These are phyloP conservation scores for Malus fusca DNA, from an alignment of 306 rosid genomes.

Conservation along the genomic window DNA sequence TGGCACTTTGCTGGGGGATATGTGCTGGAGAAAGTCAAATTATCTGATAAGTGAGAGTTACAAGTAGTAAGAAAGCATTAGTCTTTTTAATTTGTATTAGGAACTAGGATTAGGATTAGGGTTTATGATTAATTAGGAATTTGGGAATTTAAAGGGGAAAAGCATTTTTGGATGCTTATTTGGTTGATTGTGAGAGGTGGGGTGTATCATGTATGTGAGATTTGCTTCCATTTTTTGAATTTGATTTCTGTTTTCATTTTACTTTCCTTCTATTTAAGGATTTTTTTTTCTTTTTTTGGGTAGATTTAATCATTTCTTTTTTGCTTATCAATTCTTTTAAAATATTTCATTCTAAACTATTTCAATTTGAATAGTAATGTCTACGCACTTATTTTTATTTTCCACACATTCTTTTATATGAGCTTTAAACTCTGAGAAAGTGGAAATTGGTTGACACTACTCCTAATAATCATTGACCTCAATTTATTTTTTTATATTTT, in stretches of 20 bases:
- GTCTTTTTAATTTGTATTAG: background rate
- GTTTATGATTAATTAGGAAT: no score
- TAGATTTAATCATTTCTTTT: background rate
- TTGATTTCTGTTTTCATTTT: background rate
- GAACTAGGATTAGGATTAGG: background rate
- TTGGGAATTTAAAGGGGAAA: background rate
- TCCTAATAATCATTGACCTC: no score
- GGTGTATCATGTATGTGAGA: background rate
- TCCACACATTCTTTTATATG: no score
- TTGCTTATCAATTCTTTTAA: background rate
- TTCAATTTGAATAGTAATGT: accelerated
- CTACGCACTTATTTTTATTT: no score
- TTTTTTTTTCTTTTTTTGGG: background rate
- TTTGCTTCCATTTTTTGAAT: background rate
- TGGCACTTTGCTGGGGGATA: background rate
- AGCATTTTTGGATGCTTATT: background rate
- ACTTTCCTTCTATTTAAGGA: background rate
- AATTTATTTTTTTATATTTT: no score
- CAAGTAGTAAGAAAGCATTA: background rate
- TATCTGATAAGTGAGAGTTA: background rate
- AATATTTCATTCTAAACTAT: no score
- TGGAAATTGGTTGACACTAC: no score
- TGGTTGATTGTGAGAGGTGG: background rate
- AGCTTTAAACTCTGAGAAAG: no score
- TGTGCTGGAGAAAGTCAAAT: background rate